Base-by-base conservation (phyloP, 768 basidiomycete genomes). In the Lactarius sp. region DNA sequence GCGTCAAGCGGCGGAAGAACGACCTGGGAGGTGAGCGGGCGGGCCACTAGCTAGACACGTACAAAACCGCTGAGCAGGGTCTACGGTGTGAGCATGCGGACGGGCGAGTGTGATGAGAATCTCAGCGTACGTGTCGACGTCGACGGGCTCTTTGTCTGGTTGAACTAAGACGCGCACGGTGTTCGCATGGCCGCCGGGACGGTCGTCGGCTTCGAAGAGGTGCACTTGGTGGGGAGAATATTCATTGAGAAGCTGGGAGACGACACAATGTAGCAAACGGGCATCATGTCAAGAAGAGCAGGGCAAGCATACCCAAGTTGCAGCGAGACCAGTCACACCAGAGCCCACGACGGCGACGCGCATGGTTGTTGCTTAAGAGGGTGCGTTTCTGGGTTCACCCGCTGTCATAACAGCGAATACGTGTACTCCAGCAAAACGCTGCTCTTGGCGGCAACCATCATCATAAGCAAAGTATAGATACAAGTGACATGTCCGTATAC, bases 161-260 rank as follows among this genome's bases (percentile, higher is more conserved):
- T 77, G 75, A 18, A 70, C 70, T 71, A 49, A 49, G 27, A 83
- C 89, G 47, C 71, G 71, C 9, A 90, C 84, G 0, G 90, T 91
- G 70, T 92, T 85, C 7, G 89, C 87, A 70, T 92, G 90, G 7
- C 89, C 90, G 13, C 90, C 89, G 0, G 85, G 81, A 51, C 86
- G 80, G 52, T 73, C 72, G 55, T 85, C 86, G 3, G 85, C 78
- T 71, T 93, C 88, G 69, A 83, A 91, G 6, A 92, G 75, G 66
- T 91, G 86, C 12, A 90, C 88, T 71, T 86, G 83, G 69, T 90
- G 86, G 56, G 85, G 81, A 54, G 85, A 87, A 69, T 85, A 76
- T 69, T 90, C 86, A 66, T 92, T 90, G 63, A 92, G 76, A 18
- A 87, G 78, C 86, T 86, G 59, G 41, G 8, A 41, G 44, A 52